Base-by-base conservation (phyloP, 306 rosid genomes). In the Arachis stenosperma region DNA sequence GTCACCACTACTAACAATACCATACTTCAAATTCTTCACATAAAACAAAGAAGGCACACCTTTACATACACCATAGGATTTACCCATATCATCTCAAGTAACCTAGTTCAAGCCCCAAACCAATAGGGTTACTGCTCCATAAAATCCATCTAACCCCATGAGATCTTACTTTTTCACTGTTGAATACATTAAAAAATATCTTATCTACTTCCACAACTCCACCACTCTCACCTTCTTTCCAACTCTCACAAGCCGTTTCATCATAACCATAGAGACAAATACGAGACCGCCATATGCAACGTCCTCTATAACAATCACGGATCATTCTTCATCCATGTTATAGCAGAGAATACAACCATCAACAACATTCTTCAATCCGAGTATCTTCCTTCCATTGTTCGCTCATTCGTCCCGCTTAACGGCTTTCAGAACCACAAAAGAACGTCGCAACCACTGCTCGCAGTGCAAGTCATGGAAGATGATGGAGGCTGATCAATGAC, bases 381-480 rank as follows among this genome's bases (percentile, higher is more conserved):
- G 2, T 63, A 67, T 14, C 54, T 78, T 27, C 84, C 86, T 7
- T 14, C 43, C 3, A 57, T 86, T 15, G 73, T 86, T 0, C 40
- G 43, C 69, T 81, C 82, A 8, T 83, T 86, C 75, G 78, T 83
- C n/a, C 65, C 61, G 3, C 61, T 78, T 9, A 81, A 78, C 27
- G 67, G 73, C 3, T 65, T 61, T 15, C 10, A 27, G 40, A 78
- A 75, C 65, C 46, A 69, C 22, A 15, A 76, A 13, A 79, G 73
- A 8, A 51, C 71, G 0, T 75, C 84, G 3, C 48, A 61, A 8
- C 82, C 90, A 0, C 44, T 86, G 52, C 71, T 86, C 8, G 87
- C 81, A 2, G 75, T 83, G 2, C 89, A 87, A 59, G 85, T 84
- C 4, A 84, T 84, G 0, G 84, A 84, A 22, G 27, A 22, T 22